Conservation (phyloP, 495 filamentous ascomycete genomes). For the Daldinia vernicosa region DNA sequence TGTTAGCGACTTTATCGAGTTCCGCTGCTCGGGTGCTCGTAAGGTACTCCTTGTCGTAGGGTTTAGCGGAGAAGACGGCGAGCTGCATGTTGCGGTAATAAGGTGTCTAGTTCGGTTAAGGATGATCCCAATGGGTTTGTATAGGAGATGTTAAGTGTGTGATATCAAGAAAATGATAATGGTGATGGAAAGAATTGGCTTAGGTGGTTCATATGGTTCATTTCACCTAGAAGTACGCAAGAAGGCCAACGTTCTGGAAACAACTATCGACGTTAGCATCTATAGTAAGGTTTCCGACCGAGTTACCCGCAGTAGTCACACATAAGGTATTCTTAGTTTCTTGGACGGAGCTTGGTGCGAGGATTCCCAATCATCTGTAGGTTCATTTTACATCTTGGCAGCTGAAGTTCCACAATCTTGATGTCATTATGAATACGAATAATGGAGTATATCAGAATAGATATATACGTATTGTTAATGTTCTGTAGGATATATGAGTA, state of each 20-base stretch:
- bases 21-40: conserved; percentile 45
- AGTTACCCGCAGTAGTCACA: background rate
- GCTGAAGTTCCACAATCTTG: conserved; percentile 26
- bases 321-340: background rate
- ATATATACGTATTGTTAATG: background rate
- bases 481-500: background rate
- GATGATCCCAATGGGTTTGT: background rate
- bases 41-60: conserved; percentile 66
- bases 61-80: conserved; percentile 69
- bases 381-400: conserved; percentile 24
- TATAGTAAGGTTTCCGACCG: background rate
- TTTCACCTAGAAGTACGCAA: background rate
- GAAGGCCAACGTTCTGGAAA: background rate
- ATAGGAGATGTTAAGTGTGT: background rate
- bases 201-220: background rate
- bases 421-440: conserved; percentile 2
- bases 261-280: background rate
- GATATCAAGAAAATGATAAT: background rate
- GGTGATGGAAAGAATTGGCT: background rate
- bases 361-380: conserved; percentile 1
- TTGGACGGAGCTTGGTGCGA: conserved; percentile 3
- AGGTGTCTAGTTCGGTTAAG: background rate
- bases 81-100: conserved; percentile 57
- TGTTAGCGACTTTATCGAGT: conserved; percentile 24
- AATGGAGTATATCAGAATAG: background rate